Percentiles rank a stretch among this genome's conserved stretches.
These are phyloP conservation scores for Mollisiaceae sp. DNA, from an alignment of 2,329 filamentous ascomycete genomes.

Conservation along the genomic window DNA sequence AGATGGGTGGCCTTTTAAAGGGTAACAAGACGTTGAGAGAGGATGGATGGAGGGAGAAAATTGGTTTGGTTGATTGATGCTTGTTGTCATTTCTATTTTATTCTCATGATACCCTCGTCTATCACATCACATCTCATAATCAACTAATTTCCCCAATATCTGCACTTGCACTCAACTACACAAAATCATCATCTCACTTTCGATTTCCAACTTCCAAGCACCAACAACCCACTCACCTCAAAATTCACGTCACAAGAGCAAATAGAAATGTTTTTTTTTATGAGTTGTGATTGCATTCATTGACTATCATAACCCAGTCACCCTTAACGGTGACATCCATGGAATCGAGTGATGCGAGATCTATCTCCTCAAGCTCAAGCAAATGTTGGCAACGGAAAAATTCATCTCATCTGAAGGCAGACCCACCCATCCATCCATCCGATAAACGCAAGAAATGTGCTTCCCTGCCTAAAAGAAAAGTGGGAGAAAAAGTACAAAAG, in stretches of 20 bases:
- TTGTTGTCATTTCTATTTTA: too few species aligned
- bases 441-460: not conserved
- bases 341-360: slow-evolving; percentile 18
- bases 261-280: not conserved
- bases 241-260: not conserved
- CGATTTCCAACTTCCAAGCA: too few species aligned
- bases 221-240: not conserved
- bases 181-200: too few species aligned
- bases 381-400: not conserved
- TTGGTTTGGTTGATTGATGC: too few species aligned
- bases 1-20: too few species aligned
- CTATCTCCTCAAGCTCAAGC: slow-evolving; percentile 20
- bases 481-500: slow-evolving; percentile 17
- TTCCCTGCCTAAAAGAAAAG: not conserved
- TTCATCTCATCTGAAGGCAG: not conserved
- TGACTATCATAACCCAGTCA: slow-evolving; percentile 20
- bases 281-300: slow-evolving; percentile 25
- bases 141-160: too few species aligned
- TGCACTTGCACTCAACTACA: too few species aligned
- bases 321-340: slow-evolving; percentile 10
- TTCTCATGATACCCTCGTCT: too few species aligned
- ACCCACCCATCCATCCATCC: slow-evolving; percentile 6
- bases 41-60: too few species aligned
- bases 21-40: too few species aligned
- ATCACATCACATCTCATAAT: too few species aligned